Conservation (phyloP, 2,329 filamentous ascomycete genomes). For the Ophiostoma montium region DNA sequence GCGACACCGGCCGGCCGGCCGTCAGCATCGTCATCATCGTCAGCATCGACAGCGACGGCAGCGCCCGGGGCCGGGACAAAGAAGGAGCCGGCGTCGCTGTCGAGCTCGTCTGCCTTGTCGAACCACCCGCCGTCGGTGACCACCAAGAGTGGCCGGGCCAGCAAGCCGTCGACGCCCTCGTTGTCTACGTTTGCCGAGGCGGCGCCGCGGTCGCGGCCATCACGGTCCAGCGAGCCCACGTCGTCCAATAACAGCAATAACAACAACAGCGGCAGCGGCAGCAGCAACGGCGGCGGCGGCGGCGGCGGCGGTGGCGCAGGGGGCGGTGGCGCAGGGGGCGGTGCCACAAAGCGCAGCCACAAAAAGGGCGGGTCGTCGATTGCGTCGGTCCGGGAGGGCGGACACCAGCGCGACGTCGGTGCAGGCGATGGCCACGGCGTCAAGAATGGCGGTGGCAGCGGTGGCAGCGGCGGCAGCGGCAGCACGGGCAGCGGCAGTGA, state of each 20-base stretch:
- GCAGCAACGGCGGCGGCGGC: not conserved
- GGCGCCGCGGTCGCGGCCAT: conserved; percentile 34
- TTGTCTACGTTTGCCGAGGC: conserved; percentile 45
- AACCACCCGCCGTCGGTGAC: conserved; percentile 25
- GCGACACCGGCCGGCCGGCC: not conserved
- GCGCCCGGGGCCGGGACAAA: conserved; percentile 25
- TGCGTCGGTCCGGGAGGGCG: conserved; percentile 15
- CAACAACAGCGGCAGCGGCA: not conserved
- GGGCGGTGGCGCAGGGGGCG: conserved; percentile 17
- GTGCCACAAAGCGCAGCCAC: conserved; percentile 37
- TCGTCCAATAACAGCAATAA: conserved; percentile 1
- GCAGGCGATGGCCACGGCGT: conserved; percentile 3
- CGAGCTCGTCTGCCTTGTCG: conserved; percentile 16
- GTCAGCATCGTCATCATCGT: not conserved
- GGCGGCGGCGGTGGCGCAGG: conserved; percentile 7
- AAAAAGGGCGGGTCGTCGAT: conserved; percentile 39
- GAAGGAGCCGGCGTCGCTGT: conserved; percentile 24
- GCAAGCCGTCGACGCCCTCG: conserved; percentile 52
- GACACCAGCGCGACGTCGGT: conserved; percentile 3
- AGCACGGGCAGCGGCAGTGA: conserved; percentile 8
- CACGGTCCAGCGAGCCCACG: conserved; percentile 28
- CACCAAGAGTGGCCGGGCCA: conserved; percentile 51
- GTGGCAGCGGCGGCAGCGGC: conserved; percentile 5
- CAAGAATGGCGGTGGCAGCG: conserved; percentile 2
- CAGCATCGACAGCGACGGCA: not conserved